Percentiles rank a stretch among this genome's conserved stretches.
These are phyloP conservation scores for Syncephalastrum monosporum DNA, from an alignment of 371 early-diverging fungal genomes.

Conservation along the genomic window DNA sequence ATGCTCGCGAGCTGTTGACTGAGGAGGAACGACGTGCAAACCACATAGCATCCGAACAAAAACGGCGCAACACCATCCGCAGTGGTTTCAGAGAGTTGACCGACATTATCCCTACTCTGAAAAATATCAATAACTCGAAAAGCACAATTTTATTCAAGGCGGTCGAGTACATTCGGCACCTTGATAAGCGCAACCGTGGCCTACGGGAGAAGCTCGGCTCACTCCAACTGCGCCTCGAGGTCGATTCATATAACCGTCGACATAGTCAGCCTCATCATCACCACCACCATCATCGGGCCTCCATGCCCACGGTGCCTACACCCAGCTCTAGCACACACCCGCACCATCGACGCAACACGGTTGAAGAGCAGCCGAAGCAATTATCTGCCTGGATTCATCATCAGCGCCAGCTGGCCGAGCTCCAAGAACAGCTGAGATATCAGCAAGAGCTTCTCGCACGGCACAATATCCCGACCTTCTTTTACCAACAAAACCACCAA, in stretches of 20 bases:
- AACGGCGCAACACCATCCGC: constrained; percentile 81
- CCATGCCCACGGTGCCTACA: too few relatives aligned
- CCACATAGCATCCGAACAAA: constrained; percentile 89
- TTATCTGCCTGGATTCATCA: constrained; percentile 26
- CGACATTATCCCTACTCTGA: constrained; percentile 75
- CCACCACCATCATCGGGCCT: too few relatives aligned
- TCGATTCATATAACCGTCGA: constrained; percentile 81
- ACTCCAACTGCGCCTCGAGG: constrained; percentile 46
- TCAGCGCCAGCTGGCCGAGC: constrained; percentile 43
- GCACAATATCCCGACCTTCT: constrained; percentile 13
- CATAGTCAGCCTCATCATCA: constrained; percentile 32
- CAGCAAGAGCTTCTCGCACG: constrained; percentile 36
- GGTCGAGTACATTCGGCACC: constrained; percentile 41
- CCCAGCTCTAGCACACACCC: too few relatives aligned
- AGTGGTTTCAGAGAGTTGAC: constrained; percentile 79
- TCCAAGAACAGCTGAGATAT: constrained; percentile 23
- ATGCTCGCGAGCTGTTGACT: constrained; percentile 60
- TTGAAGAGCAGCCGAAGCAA: too few relatives aligned
- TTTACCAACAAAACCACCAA: constrained; percentile 1
- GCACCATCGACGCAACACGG: too few relatives aligned
- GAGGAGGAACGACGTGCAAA: constrained; percentile 82
- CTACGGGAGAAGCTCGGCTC: constrained; percentile 47
- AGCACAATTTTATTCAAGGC: constrained; percentile 52
- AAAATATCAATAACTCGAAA: constrained; percentile 51
- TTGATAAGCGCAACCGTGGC: constrained; percentile 43